Evolutionary conservation across 2,329 filamentous ascomycete species (phyloP).

Genomic region (Aureobasidium leucospermi): DNA sequence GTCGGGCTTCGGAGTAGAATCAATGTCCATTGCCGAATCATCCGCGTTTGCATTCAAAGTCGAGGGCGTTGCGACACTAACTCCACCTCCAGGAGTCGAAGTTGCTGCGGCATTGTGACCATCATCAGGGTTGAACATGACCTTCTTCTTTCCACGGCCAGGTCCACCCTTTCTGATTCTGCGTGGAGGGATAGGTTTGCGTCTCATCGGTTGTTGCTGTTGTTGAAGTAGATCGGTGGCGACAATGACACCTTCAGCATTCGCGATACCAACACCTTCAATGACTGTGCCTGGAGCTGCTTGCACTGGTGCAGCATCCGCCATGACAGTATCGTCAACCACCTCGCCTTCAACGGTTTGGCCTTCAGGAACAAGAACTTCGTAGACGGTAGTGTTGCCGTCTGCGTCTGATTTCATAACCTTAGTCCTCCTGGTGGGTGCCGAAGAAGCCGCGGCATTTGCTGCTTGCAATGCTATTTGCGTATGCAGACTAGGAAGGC

Average conservation of each 20-base stretch:
- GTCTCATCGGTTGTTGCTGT: slow-evolving; percentile 46
- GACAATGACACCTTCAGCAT: slow-evolving; percentile 53
- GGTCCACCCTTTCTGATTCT: slow-evolving; percentile 70
- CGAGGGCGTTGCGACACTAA: slow-evolving; percentile 27
- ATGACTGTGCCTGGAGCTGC: slow-evolving; percentile 53
- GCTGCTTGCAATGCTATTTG: slow-evolving; percentile 20
- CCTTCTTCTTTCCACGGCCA: slow-evolving; percentile 72
- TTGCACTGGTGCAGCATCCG: slow-evolving; percentile 37
- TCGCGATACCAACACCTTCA: slow-evolving; percentile 53
- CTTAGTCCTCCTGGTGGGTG: slow-evolving; percentile 66
- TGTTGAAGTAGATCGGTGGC: slow-evolving; percentile 38
- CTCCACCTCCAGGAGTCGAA: slow-evolving; percentile 28
- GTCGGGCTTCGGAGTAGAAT: slow-evolving; percentile 31
- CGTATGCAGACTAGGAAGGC: slow-evolving; percentile 47
- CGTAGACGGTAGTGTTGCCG: slow-evolving; percentile 77
- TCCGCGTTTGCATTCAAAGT: slow-evolving; percentile 31
- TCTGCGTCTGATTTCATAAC: slow-evolving; percentile 70
- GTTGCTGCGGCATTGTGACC: slow-evolving; percentile 33
- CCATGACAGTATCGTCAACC: slow-evolving; percentile 46
- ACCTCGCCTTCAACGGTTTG: slow-evolving; percentile 78
- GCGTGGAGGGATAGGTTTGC: slow-evolving; percentile 68
- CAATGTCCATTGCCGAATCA: slow-evolving; percentile 33
- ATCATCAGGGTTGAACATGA: slow-evolving; percentile 46
- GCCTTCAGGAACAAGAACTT: slow-evolving; percentile 72
- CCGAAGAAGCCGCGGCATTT: slow-evolving; percentile 13